Percentiles rank a stretch among this genome's conserved stretches.
These are phyloP conservation scores for Hsuehochloa calcarea DNA, from an alignment of 176 grass and related monocot genomes.

Conservation along the genomic window DNA sequence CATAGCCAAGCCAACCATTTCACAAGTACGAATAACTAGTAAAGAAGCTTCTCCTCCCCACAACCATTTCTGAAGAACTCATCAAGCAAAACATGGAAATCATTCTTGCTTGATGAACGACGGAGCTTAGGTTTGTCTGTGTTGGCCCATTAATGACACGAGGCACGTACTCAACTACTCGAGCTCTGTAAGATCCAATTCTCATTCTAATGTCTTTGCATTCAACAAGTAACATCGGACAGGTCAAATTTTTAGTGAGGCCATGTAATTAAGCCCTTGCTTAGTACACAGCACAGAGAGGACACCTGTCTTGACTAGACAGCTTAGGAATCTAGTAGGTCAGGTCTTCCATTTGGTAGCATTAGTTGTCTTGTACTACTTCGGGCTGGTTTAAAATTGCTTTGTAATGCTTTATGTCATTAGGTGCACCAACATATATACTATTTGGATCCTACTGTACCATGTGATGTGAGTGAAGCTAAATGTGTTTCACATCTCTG, in stretches of 20 bases:
- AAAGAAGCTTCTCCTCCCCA: background rate
- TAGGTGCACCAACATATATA: background rate
- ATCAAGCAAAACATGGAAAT: background rate
- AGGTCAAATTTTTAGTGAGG: slow-evolving; percentile 7
- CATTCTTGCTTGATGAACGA: background rate
- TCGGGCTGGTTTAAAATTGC: background rate
- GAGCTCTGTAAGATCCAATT: background rate
- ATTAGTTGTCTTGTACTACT: background rate
- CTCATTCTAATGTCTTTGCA: background rate
- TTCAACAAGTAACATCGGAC: background rate
- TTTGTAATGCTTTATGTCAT: slow-evolving; percentile 25
- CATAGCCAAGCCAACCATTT: slow-evolving; percentile 16
- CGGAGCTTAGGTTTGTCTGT: background rate
- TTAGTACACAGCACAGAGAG: background rate
- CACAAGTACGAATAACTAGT: background rate
- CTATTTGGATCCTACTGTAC: slow-evolving; percentile 18
- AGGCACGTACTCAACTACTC: background rate
- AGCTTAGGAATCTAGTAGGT: slow-evolving; percentile 45
- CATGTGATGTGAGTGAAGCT: slow-evolving; percentile 11
- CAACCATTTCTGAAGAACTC: background rate
- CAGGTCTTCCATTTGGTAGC: slow-evolving; percentile 22
- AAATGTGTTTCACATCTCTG: slow-evolving; percentile 20
- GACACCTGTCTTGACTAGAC: slow-evolving; percentile 42
- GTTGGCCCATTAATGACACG: slow-evolving; percentile 14
- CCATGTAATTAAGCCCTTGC: slow-evolving; percentile 3